Base-by-base conservation (phyloP, 1,139 yeast species). In the Hyphopichia pseudoburtonii region DNA sequence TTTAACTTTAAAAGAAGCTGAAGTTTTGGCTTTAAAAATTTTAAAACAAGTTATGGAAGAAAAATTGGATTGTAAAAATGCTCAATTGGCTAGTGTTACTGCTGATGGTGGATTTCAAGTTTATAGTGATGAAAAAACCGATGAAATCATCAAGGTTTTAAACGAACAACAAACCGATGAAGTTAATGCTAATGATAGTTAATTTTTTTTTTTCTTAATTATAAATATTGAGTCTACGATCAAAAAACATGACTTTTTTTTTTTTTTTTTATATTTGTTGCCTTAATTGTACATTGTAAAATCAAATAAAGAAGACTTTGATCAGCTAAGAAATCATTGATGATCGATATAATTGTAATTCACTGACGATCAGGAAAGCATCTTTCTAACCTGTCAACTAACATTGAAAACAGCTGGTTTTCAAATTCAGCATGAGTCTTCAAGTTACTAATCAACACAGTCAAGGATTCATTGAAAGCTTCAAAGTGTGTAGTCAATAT, bases 1-100 rank as follows among this genome's bases (percentile, higher is more conserved):
- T 16, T 73, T 94, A 54, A 88, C 97, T n/a, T 72, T 92, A 54
- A 80, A 82, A 51, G 98, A 94, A 59, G 98, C 97, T 7, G 98
- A 94, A 68, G 66, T 86, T 34, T 73, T 94, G 57, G 85, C 92
- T 10, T 76, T 94, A 57, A 90, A 90, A 70, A 87, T 87, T 40
- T 76, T 94, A 54, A 90, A 90, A 62, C 98, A 94, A 66, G 99
- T 94, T 34, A 94, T 94, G 99, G 99, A 94, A 69, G 99, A 94
- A 66, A 92, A 92, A 66, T 74, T 94, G 56, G 97, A 94, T 62
- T 86, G 95, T 44, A 87, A 86, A 53, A 94, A 94, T 60, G 96
- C 96, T 27, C 98, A 94, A 68, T 76, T 94, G 55, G 95, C 98
- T 35, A 78, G 92, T 52, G 96, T 94, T 34, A 92, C 98, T 25